phyloP scores from a whole-genome alignment of 2,329 filamentous ascomycete genomes.

The Penicillium sp. region DNA sequence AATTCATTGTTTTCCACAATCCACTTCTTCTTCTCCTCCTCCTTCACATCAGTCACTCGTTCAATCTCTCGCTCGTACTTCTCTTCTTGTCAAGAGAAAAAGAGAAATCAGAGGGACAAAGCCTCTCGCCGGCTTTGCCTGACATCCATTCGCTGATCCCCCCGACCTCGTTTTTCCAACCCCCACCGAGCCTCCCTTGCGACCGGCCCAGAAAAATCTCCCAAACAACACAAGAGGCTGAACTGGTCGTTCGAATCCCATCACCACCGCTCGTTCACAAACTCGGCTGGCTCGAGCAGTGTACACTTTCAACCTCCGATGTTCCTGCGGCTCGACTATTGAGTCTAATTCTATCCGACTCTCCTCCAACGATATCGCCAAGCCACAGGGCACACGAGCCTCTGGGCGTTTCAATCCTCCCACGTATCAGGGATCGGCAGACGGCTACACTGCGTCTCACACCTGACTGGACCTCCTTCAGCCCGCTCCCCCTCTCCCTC shows the following conservation, averaged over 20 bases:
- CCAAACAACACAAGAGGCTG: background rate
- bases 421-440: conserved; percentile 16
- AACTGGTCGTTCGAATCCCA: background rate
- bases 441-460: conserved; percentile 3
- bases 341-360: conserved; percentile 4
- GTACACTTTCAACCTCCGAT: conserved; percentile 9
- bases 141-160: background rate
- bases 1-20: conserved; percentile 1
- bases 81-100: background rate
- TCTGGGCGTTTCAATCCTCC: conserved; percentile 14
- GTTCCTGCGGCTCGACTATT: background rate
- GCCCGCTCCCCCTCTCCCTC: conserved; percentile 8
- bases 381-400: conserved; percentile 19
- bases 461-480: conserved; percentile 10
- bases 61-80: conserved; percentile 1
- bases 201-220: background rate
- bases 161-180: background rate
- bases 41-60: conserved; percentile 8
- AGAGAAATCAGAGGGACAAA: background rate
- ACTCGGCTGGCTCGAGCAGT: conserved; percentile 14
- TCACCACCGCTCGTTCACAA: background rate
- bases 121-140: background rate
- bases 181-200: background rate
- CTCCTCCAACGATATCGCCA: conserved; percentile 12
- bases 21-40: background rate